phyloP scores from a whole-genome alignment of 257 asterid species.

The Misopates orontium region DNA sequence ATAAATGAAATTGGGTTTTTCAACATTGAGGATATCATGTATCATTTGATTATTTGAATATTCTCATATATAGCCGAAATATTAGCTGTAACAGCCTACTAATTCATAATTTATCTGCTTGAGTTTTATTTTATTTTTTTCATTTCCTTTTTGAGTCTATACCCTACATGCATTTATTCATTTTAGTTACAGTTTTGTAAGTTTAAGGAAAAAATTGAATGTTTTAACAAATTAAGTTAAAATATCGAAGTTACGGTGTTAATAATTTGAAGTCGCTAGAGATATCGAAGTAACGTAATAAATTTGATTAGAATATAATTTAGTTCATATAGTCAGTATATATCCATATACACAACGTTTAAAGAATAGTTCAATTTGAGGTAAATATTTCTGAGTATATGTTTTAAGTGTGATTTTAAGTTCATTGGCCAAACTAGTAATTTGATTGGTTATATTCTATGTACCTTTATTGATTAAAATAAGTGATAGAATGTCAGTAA shows the following conservation, averaged over 20 bases:
- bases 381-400: not conserved
- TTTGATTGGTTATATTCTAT: not conserved
- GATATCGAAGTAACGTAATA: too few relatives aligned
- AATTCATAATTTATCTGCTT: not conserved
- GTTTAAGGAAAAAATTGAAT: too few relatives aligned
- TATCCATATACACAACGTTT: too few relatives aligned
- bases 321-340: too few relatives aligned
- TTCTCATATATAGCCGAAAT: not conserved
- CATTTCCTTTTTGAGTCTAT: not conserved
- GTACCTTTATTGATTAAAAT: constrained; percentile 1
- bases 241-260: too few relatives aligned
- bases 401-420: not conserved
- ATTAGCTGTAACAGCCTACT: constrained; percentile 17
- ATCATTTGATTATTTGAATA: constrained; percentile 33
- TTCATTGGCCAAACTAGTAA: not conserved
- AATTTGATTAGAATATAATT: too few relatives aligned
- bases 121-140: not conserved
- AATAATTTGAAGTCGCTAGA: too few relatives aligned
- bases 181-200: too few relatives aligned
- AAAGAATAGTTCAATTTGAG: too few relatives aligned
- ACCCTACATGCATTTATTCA: too few relatives aligned
- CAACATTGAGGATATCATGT: constrained; percentile 14
- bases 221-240: too few relatives aligned
- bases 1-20: constrained; percentile 50
- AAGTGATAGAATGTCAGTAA: not conserved